Percentiles rank a stretch among this genome's conserved stretches.
These are phyloP conservation scores for Polychaeton citri DNA, from an alignment of 2,329 filamentous ascomycete genomes.

Conservation along the genomic window DNA sequence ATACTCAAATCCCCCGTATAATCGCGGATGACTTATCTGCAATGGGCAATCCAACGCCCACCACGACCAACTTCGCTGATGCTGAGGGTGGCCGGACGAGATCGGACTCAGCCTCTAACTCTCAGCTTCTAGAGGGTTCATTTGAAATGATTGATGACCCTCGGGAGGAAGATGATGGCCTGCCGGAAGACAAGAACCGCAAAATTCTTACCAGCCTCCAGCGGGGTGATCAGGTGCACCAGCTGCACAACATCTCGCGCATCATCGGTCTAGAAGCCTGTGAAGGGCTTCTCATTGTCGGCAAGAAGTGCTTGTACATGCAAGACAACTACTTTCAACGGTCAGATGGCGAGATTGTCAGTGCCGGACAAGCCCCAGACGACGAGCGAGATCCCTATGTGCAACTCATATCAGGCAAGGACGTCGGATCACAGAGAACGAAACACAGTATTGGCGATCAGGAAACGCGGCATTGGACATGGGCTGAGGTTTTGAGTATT, in stretches of 20 bases:
- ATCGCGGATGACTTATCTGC: constrained; percentile 10
- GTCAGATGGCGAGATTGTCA: constrained; percentile 89
- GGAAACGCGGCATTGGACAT: constrained; percentile 81
- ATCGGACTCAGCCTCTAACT: constrained; percentile 29
- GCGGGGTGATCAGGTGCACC: constrained; percentile 80
- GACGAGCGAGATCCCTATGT: constrained; percentile 94
- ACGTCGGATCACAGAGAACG: constrained; percentile 45
- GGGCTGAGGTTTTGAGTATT: constrained; percentile 86
- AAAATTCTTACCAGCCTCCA: constrained; percentile 93
- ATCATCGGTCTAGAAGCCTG: constrained; percentile 88
- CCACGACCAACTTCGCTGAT: constrained; percentile 7
- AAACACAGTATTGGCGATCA: constrained; percentile 45
- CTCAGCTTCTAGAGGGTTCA: constrained; percentile 58
- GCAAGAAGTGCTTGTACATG: constrained; percentile 83
- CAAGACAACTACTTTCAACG: constrained; percentile 95
- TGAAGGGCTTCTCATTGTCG: constrained; percentile 85
- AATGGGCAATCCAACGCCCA: constrained; percentile 9
- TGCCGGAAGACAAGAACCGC: constrained; percentile 85
- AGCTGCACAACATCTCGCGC: constrained; percentile 88
- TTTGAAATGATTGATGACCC: constrained; percentile 95
- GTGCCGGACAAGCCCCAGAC: constrained; percentile 81
- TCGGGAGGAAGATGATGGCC: constrained; percentile 68
- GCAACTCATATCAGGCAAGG: constrained; percentile 74
- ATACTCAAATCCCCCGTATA: constrained; percentile 17
- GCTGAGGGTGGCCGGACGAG: constrained; percentile 19